Conservation (phyloP, 306 rosid species). For the Malus asiatica region DNA sequence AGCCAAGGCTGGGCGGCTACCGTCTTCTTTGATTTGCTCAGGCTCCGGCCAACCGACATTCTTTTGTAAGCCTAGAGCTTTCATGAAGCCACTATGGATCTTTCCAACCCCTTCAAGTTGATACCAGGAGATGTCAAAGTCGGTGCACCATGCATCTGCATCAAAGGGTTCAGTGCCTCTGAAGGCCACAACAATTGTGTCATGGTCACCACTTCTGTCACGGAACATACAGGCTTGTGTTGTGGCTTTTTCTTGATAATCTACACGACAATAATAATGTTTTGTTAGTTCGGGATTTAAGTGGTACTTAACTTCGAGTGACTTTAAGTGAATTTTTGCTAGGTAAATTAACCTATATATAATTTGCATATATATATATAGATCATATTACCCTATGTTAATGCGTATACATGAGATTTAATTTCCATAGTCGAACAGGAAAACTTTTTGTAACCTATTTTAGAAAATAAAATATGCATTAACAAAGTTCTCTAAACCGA, state of each 20-base stretch:
- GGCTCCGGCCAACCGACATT: slow-evolving; percentile 56
- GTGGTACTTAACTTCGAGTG: background rate
- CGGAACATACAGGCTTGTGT: slow-evolving; percentile 51
- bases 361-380: too few relatives aligned
- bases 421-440: too few relatives aligned
- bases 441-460: too few relatives aligned
- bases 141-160: slow-evolving; percentile 72
- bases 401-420: too few relatives aligned
- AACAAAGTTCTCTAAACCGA: too few relatives aligned
- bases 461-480: too few relatives aligned
- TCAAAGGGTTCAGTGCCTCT: slow-evolving; percentile 76
- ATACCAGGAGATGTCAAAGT: slow-evolving; percentile 79
- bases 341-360: too few relatives aligned
- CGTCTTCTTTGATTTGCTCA: slow-evolving; percentile 13
- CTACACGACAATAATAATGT: slow-evolving; percentile 15
- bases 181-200: slow-evolving; percentile 60
- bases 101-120: slow-evolving; percentile 40
- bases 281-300: background rate
- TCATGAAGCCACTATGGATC: slow-evolving; percentile 76
- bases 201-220: slow-evolving; percentile 36
- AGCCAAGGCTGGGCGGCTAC: slow-evolving; percentile 28
- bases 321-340: too few relatives aligned
- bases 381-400: too few relatives aligned
- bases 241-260: slow-evolving; percentile 48
- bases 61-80: slow-evolving; percentile 60